Evolutionary conservation across 2,329 filamentous ascomycete species (phyloP).

Genomic region (Fusarium sp.): DNA sequence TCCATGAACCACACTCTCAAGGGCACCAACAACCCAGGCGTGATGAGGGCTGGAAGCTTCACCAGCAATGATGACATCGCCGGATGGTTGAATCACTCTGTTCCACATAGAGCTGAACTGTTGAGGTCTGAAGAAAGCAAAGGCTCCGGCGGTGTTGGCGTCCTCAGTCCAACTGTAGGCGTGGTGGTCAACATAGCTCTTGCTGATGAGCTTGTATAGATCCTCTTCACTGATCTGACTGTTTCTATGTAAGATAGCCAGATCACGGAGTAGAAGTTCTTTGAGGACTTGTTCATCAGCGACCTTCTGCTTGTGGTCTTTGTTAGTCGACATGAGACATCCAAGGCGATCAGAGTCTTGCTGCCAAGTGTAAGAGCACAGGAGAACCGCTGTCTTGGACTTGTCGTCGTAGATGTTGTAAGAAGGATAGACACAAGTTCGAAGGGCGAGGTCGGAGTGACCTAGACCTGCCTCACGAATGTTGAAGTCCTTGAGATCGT

Average conservation of each 20-base stretch:
- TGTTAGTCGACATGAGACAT: background rate
- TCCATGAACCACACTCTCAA: slow-evolving; percentile 5
- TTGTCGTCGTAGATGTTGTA: slow-evolving; percentile 8
- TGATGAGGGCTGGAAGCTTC: slow-evolving; percentile 18
- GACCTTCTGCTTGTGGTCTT: background rate
- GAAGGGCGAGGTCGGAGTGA: background rate
- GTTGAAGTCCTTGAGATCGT: slow-evolving; percentile 2
- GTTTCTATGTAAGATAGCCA: background rate
- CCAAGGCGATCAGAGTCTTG: slow-evolving; percentile 17
- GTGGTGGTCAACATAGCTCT: slow-evolving; percentile 9
- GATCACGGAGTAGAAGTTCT: background rate
- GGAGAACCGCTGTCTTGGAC: slow-evolving; percentile 10
- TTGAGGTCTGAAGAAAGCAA: slow-evolving; percentile 20
- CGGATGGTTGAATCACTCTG: slow-evolving; percentile 16
- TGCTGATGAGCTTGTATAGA: slow-evolving; percentile 1
- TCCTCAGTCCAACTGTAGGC: slow-evolving; percentile 3
- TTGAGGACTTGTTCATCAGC: slow-evolving; percentile 2
- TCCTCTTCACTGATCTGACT: background rate
- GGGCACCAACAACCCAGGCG: slow-evolving; percentile 13
- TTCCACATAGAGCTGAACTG: slow-evolving; percentile 25
- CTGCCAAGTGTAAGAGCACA: slow-evolving; percentile 15
- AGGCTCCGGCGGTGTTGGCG: slow-evolving; percentile 17
- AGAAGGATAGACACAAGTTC: slow-evolving; percentile 16
- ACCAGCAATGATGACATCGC: slow-evolving; percentile 20
- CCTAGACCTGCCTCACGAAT: slow-evolving; percentile 6